Conservation (phyloP, 2,329 filamentous ascomycete species). For the Hysterium pulicare region DNA sequence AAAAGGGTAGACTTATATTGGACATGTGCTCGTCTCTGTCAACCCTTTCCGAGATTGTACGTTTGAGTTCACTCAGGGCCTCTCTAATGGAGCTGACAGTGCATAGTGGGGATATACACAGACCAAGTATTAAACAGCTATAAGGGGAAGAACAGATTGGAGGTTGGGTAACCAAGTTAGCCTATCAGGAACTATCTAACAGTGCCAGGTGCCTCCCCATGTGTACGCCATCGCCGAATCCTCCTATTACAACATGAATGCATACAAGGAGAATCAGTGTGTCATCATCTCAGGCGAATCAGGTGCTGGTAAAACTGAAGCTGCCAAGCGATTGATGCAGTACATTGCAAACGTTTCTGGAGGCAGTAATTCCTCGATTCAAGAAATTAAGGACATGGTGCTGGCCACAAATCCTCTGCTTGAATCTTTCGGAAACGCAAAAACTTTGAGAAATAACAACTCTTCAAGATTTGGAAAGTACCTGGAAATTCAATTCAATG, state of each 20-base stretch:
- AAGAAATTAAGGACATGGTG: constrained; percentile 99
- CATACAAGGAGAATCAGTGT: constrained; percentile 97
- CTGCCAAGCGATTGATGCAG: constrained; percentile 98
- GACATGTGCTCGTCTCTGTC: constrained; percentile 97
- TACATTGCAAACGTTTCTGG: constrained; percentile 98
- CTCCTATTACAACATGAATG: constrained; percentile 99
- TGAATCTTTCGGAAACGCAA: constrained; percentile 97
- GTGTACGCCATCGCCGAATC: constrained; percentile 97
- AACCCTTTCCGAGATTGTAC: constrained; percentile 90
- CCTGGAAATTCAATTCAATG: constrained; percentile 93
- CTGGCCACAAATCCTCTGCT: constrained; percentile 94
- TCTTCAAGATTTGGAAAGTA: constrained; percentile 98
- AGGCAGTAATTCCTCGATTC: constrained; percentile 77
- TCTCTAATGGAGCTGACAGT: constrained; percentile 33
- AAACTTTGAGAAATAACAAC: constrained; percentile 97
- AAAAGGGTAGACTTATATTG: constrained; percentile 77
- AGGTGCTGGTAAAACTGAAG: constrained; percentile 96
- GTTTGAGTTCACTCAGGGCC: constrained; percentile 25
- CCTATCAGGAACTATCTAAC: constrained; percentile 13
- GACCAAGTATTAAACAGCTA: constrained; percentile 91
- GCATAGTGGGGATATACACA: constrained; percentile 87
- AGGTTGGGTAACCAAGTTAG: constrained; percentile 43
- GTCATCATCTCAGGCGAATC: constrained; percentile 99
- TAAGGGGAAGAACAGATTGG: constrained; percentile 92
- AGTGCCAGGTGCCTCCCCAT: constrained; percentile 69